These are phyloP conservation scores for Lupinus albus DNA, from an alignment of 306 rosid species.

Conservation along the genomic window DNA sequence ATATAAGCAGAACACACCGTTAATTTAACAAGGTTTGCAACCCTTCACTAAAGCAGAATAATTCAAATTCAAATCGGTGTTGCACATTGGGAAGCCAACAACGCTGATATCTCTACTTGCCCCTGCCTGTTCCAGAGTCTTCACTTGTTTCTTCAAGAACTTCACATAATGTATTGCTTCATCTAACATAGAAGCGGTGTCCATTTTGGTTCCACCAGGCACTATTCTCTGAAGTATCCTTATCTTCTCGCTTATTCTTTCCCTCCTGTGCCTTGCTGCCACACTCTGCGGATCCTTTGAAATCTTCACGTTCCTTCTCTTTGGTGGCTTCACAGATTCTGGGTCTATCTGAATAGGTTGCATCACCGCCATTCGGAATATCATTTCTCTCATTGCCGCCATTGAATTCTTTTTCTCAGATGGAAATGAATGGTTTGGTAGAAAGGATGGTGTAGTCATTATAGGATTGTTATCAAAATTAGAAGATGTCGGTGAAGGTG, in stretches of 20 bases:
- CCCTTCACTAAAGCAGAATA: slow-evolving; percentile 52
- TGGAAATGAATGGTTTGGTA: neutral
- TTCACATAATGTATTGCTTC: slow-evolving; percentile 91
- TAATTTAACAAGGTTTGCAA: slow-evolving; percentile 52
- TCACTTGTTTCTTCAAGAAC: slow-evolving; percentile 89
- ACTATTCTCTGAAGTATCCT: slow-evolving; percentile 86
- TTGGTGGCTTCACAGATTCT: slow-evolving; percentile 71
- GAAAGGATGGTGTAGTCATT: slow-evolving; percentile 29
- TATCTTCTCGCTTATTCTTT: slow-evolving; percentile 80
- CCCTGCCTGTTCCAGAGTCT: slow-evolving; percentile 68
- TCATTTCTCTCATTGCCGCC: slow-evolving; percentile 93
- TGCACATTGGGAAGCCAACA: slow-evolving; percentile 33
- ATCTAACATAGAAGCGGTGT: slow-evolving; percentile 92
- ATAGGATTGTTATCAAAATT: slow-evolving; percentile 34
- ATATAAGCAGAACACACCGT: slow-evolving; percentile 40
- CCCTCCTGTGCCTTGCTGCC: slow-evolving; percentile 92
- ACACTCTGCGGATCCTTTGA: slow-evolving; percentile 95
- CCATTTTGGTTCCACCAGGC: slow-evolving; percentile 95
- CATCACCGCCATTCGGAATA: slow-evolving; percentile 84
- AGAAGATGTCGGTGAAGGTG: slow-evolving; percentile 24
- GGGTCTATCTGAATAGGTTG: slow-evolving; percentile 66
- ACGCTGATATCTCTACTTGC: slow-evolving; percentile 34
- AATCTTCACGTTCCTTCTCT: slow-evolving; percentile 79
- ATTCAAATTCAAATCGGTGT: slow-evolving; percentile 29
- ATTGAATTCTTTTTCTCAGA: slow-evolving; percentile 62